These are phyloP conservation scores for Colletotrichum navitas DNA, from an alignment of 2,329 filamentous ascomycete species.

Conservation along the genomic window DNA sequence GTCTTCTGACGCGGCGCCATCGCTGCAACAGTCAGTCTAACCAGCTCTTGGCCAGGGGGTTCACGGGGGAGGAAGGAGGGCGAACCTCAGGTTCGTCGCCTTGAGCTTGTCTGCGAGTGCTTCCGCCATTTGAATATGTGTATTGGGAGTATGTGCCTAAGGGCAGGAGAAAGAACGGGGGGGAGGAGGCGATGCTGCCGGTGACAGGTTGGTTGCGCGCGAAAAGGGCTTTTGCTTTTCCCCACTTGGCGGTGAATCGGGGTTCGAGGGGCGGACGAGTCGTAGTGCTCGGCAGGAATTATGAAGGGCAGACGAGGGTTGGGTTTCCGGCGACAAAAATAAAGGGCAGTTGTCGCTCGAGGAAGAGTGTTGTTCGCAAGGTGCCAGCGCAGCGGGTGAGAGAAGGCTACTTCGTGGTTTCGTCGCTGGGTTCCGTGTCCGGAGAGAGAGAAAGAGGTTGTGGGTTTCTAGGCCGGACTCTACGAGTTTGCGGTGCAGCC, in stretches of 20 bases:
- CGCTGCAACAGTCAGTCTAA: slow-evolving; percentile 58
- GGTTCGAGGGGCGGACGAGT: slow-evolving; percentile 35
- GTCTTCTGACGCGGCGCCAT: slow-evolving; percentile 68
- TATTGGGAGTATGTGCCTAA: slow-evolving; percentile 29
- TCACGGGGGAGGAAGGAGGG: not conserved
- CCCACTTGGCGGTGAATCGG: slow-evolving; percentile 37
- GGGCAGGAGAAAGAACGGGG: slow-evolving; percentile 8
- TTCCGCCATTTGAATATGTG: slow-evolving; percentile 54
- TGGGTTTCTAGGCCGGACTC: slow-evolving; percentile 29
- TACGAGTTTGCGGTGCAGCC: slow-evolving; percentile 23
- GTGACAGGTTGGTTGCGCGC: slow-evolving; percentile 33
- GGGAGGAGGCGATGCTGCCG: slow-evolving; percentile 15
- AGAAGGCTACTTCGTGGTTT: slow-evolving; percentile 19
- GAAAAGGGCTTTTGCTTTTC: slow-evolving; percentile 40
- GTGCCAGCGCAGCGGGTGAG: not conserved
- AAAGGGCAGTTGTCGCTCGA: slow-evolving; percentile 13
- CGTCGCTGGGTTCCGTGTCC: slow-evolving; percentile 28
- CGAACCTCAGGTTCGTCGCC: slow-evolving; percentile 58
- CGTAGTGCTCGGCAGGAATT: slow-evolving; percentile 25
- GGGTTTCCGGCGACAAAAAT: slow-evolving; percentile 13
- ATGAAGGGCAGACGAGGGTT: slow-evolving; percentile 4
- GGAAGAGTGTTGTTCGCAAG: not conserved
- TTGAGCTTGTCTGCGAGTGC: slow-evolving; percentile 61
- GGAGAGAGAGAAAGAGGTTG: not conserved
- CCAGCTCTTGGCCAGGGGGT: not conserved